Conservation (phyloP, 1,139 yeast species). For the Candida sp. region DNA sequence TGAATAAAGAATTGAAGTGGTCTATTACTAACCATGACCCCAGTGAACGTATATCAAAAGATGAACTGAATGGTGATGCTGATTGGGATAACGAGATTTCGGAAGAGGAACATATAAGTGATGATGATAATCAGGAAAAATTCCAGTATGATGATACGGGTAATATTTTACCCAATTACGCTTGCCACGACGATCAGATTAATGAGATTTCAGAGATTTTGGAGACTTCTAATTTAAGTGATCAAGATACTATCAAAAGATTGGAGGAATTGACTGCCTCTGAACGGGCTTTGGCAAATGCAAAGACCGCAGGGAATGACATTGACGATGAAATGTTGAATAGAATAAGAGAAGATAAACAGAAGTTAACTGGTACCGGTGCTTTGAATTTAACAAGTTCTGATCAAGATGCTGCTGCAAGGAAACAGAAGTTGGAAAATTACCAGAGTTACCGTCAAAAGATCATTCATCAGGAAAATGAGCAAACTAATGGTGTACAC, state of each 20-base stretch:
- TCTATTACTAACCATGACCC: conserved; percentile 55
- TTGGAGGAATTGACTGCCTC: conserved; percentile 58
- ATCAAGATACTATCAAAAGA: conserved; percentile 39
- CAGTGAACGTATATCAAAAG: conserved; percentile 42
- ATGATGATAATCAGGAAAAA: conserved; percentile 54
- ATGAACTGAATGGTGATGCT: conserved; percentile 12
- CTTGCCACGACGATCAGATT: conserved; percentile 47
- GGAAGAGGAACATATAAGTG: conserved; percentile 68
- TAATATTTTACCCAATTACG: conserved; percentile 56
- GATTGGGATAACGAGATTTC: conserved; percentile 43
- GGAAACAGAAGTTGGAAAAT: conserved; percentile 43
- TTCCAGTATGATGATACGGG: conserved; percentile 63
- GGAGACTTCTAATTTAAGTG: conserved; percentile 42
- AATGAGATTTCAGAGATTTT: conserved; percentile 41
- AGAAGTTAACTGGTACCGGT: conserved; percentile 44
- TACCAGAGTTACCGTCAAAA: conserved; percentile 50
- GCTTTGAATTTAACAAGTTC: conserved; percentile 30
- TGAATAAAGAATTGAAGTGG: conserved; percentile 42
- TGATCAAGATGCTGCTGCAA: conserved; percentile 46
- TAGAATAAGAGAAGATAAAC: conserved; percentile 38
- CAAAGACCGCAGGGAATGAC: conserved; percentile 46
- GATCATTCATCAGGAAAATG: conserved; percentile 47
- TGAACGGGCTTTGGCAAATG: conserved; percentile 61
- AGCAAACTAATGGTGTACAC: conserved; percentile 6
- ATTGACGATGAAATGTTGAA: conserved; percentile 43